A percentile compares a stretch with the other conserved stretches of the same genome.
These are phyloP conservation scores for Sugiyamaella xylanicola DNA, from an alignment of 1,139 yeast species.

Conservation along the genomic window DNA sequence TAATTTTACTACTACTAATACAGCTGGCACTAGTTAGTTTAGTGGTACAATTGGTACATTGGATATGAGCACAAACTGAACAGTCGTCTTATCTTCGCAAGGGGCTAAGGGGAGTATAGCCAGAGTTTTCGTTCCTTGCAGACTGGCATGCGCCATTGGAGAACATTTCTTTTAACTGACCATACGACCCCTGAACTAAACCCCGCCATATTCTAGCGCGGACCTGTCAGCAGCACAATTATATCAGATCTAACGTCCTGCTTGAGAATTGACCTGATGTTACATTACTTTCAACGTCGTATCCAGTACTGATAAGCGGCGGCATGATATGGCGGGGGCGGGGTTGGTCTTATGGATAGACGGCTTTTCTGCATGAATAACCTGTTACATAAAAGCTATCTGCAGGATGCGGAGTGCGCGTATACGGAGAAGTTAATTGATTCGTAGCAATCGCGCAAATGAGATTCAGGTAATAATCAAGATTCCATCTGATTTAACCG, in stretches of 20 bases:
- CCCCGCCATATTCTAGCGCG: neutral
- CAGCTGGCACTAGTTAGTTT: too few relatives aligned
- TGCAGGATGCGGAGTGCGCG: neutral
- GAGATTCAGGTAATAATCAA: neutral
- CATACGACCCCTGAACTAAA: constrained; percentile 5
- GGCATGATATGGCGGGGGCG: neutral
- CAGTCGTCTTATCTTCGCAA: too few relatives aligned
- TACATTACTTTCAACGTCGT: constrained; percentile 6
- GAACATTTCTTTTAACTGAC: too few relatives aligned
- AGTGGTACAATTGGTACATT: too few relatives aligned
- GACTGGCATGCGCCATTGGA: too few relatives aligned
- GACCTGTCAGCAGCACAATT: constrained; percentile 7
- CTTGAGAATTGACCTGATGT: neutral
- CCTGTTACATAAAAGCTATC: neutral
- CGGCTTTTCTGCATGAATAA: neutral
- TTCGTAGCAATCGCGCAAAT: neutral
- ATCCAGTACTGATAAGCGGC: constrained; percentile 3
- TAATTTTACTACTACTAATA: too few relatives aligned
- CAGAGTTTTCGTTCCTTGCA: too few relatives aligned
- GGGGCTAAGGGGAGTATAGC: too few relatives aligned
- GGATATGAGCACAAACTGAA: too few relatives aligned
- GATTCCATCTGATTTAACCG: neutral
- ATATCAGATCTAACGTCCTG: neutral
- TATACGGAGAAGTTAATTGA: neutral
- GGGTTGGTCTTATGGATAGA: neutral